Evolutionary conservation across 179 eudicot genomes (phyloP), one percentile per base, ranked within the genome.

Genomic region (Actinidia chinensis): DNA sequence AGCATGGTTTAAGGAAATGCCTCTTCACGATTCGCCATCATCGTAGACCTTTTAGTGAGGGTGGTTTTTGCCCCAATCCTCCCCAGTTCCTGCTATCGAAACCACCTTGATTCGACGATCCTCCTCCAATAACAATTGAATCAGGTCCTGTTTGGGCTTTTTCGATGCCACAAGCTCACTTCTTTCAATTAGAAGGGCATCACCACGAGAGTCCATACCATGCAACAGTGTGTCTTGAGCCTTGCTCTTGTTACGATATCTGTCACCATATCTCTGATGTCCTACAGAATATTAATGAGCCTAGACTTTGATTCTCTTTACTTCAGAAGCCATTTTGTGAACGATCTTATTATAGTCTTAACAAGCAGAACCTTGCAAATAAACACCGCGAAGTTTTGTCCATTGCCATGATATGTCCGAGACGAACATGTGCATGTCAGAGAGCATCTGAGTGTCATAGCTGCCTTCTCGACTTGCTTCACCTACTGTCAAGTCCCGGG

Each of bases 401-500:
- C 28, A 44, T 59, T 23, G 15, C 50, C 63, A 20, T 8, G 28
- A 17, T 70, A 48, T 63, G 50, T 15, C 23, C 56, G n/a, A 76
- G 0, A 10, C 51, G 61, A 36, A 68, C 63, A 36, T 50, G 64
- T 58, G 61, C 50, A 44, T 18, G 13, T 79, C 78, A 55, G n/a
- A 79, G 65, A 67, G 66, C 68, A 67, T 79, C 82, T 44, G 74
- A 50, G 68, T 68, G 6, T 74, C 74, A 52, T 73, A 65, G 82
- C 63, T n/a, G 7, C 61, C 82, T 8, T 79, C 67, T 4, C 78
- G 42, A 79, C 78, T 74, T 79, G 78, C 25, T 68, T 66, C 46
- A 79, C 78, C 76, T 13, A 52, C 70, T 56, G n/a, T 73, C 74
- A 46, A 79, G 66, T 9, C 68, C 5, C 17, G 73, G 79, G 36